A percentile compares a stretch with the other conserved stretches of the same genome.
These are phyloP conservation scores for Boletus sensibilis DNA, from an alignment of 768 basidiomycete species.

Conservation along the genomic window DNA sequence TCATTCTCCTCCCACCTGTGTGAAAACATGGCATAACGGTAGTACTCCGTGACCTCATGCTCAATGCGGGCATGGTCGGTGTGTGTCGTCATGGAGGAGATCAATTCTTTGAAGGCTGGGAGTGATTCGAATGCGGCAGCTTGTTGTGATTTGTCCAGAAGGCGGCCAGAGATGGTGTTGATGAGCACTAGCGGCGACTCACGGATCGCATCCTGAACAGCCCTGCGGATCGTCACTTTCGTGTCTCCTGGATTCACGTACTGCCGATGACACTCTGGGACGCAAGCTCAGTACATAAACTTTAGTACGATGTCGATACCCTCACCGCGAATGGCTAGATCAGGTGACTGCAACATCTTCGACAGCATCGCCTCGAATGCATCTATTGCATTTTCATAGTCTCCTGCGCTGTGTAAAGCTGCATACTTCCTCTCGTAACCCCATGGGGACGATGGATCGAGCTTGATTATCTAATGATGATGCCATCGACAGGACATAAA, in stretches of 20 bases:
- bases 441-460: conserved; percentile 7
- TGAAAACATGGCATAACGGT: conserved; percentile 9
- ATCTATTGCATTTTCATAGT: not conserved
- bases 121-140: too few species aligned
- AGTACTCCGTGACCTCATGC: conserved; percentile 2
- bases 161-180: conserved; percentile 7
- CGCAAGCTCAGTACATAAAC: not conserved
- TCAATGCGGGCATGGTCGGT: conserved; percentile 7
- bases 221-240: not conserved
- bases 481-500: not conserved
- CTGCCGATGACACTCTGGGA: not conserved
- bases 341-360: conserved; percentile 1
- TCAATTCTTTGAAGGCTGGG: too few species aligned
- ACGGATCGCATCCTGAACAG: not conserved
- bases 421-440: conserved; percentile 12
- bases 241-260: not conserved
- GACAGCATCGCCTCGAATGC: conserved; percentile 12
- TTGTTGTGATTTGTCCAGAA: conserved; percentile 1
- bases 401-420: not conserved
- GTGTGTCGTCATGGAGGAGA: too few species aligned
- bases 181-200: conserved; percentile 9
- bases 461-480: conserved; percentile 5
- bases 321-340: conserved; percentile 4
- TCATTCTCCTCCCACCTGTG: conserved; percentile 11
- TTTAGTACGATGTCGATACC: not conserved